Evolutionary conservation across 2,329 filamentous ascomycete species (phyloP).

Genomic region (Hymenoscyphus scutula): DNA sequence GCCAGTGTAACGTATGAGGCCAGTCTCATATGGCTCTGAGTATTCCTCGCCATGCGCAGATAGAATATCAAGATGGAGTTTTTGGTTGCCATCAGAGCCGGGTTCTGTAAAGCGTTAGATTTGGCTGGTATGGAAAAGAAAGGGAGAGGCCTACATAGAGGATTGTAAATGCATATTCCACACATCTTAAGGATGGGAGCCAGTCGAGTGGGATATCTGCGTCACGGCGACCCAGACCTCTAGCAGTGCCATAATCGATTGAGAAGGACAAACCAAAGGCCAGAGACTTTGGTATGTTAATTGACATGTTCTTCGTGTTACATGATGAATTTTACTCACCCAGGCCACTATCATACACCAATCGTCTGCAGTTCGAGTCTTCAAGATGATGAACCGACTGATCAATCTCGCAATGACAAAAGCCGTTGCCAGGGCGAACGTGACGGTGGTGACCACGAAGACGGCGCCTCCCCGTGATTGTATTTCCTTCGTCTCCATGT

Average conservation of each 20-base stretch:
- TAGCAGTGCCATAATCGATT: slow-evolving; percentile 61
- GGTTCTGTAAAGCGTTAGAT: slow-evolving; percentile 58
- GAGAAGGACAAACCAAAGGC: slow-evolving; percentile 66
- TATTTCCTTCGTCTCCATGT: not conserved
- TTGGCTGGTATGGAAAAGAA: not conserved
- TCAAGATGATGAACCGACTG: slow-evolving; percentile 71
- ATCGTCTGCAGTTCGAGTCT: slow-evolving; percentile 72
- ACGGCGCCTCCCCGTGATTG: slow-evolving; percentile 39
- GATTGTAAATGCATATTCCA: slow-evolving; percentile 64
- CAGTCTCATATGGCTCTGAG: slow-evolving; percentile 71
- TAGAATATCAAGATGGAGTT: slow-evolving; percentile 93
- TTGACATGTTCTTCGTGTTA: no score
- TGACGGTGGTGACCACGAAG: slow-evolving; percentile 67
- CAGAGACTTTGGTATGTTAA: slow-evolving; percentile 42
- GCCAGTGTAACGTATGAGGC: slow-evolving; percentile 77
- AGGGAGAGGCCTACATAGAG: slow-evolving; percentile 50
- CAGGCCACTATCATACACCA: slow-evolving; percentile 78
- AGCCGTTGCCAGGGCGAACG: slow-evolving; percentile 65
- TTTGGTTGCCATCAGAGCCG: slow-evolving; percentile 86
- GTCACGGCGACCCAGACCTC: slow-evolving; percentile 69
- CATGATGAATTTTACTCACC: slow-evolving; percentile 41
- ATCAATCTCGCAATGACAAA: slow-evolving; percentile 75
- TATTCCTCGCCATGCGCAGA: slow-evolving; percentile 75
- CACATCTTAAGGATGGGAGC: slow-evolving; percentile 51
- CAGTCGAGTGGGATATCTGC: slow-evolving; percentile 52